A percentile compares a stretch with the other conserved stretches of the same genome.
phyloP scores from a whole-genome alignment of 805 yeast genomes.

The Debaryomyces hansenii region DNA sequence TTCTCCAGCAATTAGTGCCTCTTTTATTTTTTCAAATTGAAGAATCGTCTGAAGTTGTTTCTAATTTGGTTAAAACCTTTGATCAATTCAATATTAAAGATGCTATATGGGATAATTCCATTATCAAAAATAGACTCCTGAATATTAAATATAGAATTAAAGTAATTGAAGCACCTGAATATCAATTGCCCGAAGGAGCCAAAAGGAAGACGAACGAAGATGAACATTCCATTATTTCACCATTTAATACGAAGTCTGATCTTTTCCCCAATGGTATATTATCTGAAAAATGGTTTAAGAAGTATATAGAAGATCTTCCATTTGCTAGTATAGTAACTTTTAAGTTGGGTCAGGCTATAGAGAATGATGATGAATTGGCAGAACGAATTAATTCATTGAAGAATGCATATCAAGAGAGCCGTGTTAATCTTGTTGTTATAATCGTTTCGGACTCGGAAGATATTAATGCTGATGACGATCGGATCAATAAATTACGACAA shows the following conservation, averaged over 20 bases:
- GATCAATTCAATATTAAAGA: conserved; percentile 17
- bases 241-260: conserved; percentile 33
- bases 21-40: conserved; percentile 17
- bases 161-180: conserved; percentile 6
- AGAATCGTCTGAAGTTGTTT: conserved; percentile 7
- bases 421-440: conserved; percentile 23
- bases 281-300: conserved; percentile 34
- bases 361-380: conserved; percentile 14
- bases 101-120: conserved; percentile 37
- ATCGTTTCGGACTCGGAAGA: conserved; percentile 17
- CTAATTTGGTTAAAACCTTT: conserved; percentile 9
- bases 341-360: conserved; percentile 13
- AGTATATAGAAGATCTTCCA: conserved; percentile 31
- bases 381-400: conserved; percentile 15
- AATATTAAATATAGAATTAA: conserved; percentile 29
- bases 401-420: conserved; percentile 6
- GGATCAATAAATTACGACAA: conserved; percentile 25
- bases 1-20: conserved; percentile 38
- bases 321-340: conserved; percentile 27
- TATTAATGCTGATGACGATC: conserved; percentile 13
- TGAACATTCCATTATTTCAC: conserved; percentile 34
- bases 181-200: not conserved
- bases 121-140: conserved; percentile 36
- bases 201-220: conserved; percentile 3
- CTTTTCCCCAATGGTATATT: conserved; percentile 31